Conservation (phyloP, 306 rosid species). For the Chamaecrista fasciculata region DNA sequence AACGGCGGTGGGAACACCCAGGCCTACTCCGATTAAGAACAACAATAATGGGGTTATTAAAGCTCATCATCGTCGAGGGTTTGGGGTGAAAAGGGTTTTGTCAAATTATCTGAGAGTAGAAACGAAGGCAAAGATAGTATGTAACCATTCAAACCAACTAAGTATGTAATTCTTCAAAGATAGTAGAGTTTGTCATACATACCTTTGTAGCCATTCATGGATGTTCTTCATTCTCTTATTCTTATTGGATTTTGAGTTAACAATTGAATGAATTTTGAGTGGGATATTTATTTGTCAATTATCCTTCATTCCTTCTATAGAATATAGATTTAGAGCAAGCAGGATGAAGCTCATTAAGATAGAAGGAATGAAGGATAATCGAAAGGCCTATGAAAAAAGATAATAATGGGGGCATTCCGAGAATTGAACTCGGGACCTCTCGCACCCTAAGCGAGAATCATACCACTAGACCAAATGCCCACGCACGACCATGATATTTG, state of each 20-base stretch:
- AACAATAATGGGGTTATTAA: slow-evolving; percentile 36
- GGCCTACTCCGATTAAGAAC: slow-evolving; percentile 63
- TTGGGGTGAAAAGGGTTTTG: slow-evolving; percentile 81
- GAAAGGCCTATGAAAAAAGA: too few species aligned
- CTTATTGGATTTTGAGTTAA: too few species aligned
- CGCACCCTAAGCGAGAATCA: slow-evolving; percentile 72
- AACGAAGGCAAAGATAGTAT: slow-evolving; percentile 55
- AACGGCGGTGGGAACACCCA: slow-evolving; percentile 50
- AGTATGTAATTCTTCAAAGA: too few species aligned
- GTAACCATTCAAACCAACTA: slow-evolving; percentile 49
- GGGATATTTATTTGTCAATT: too few species aligned
- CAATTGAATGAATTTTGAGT: too few species aligned
- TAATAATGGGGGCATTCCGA: slow-evolving; percentile 45
- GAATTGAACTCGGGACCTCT: slow-evolving; percentile 66
- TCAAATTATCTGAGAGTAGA: slow-evolving; percentile 90
- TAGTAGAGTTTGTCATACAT: slow-evolving; percentile 29
- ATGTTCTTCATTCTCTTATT: too few species aligned
- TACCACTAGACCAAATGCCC: slow-evolving; percentile 68
- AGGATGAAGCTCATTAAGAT: too few species aligned
- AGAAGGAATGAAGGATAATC: too few species aligned
- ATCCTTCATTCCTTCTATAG: too few species aligned
- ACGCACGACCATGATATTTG: too few species aligned
- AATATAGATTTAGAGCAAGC: too few species aligned
- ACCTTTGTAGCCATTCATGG: neutral
- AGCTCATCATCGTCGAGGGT: slow-evolving; percentile 58